These are phyloP conservation scores for Raphanus raphanistrum DNA, from an alignment of 345 rosid species.

Conservation along the genomic window DNA sequence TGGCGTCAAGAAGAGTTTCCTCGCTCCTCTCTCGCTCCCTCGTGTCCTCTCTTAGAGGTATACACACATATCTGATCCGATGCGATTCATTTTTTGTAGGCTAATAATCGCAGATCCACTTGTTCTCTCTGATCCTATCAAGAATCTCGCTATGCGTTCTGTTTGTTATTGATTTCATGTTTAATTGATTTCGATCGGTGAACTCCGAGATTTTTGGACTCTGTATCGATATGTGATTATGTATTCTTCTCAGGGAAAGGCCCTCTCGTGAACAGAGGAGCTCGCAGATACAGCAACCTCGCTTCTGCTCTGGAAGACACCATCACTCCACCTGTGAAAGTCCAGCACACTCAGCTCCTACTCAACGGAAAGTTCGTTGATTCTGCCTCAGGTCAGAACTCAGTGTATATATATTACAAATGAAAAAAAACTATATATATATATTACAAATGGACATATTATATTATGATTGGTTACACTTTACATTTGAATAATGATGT, in stretches of 20 bases:
- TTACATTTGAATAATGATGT: not conserved
- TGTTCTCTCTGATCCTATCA: not conserved
- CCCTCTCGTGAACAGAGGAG: constrained; percentile 40
- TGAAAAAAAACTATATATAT: too few relatives aligned
- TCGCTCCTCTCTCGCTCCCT: constrained; percentile 58
- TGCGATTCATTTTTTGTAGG: not conserved
- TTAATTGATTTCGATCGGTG: constrained; percentile 1
- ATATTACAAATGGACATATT: too few relatives aligned
- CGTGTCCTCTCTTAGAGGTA: constrained; percentile 20
- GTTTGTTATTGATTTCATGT: not conserved
- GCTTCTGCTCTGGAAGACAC: constrained; percentile 56
- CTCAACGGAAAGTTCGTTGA: constrained; percentile 78
- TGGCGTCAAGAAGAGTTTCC: constrained; percentile 59
- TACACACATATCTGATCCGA: not conserved
- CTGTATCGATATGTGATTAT: not conserved
- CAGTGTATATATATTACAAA: too few relatives aligned
- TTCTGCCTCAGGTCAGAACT: constrained; percentile 64
- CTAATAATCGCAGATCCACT: not conserved
- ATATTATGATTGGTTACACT: too few relatives aligned
- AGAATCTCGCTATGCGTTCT: not conserved
- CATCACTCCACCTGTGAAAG: constrained; percentile 59
- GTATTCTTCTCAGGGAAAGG: constrained; percentile 47
- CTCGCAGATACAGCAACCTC: constrained; percentile 50
- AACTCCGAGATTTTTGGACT: constrained; percentile 1
- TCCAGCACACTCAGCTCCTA: constrained; percentile 59